phyloP scores from a whole-genome alignment of 1,284 basidiomycete species.

The Porogramme epimiltina region DNA sequence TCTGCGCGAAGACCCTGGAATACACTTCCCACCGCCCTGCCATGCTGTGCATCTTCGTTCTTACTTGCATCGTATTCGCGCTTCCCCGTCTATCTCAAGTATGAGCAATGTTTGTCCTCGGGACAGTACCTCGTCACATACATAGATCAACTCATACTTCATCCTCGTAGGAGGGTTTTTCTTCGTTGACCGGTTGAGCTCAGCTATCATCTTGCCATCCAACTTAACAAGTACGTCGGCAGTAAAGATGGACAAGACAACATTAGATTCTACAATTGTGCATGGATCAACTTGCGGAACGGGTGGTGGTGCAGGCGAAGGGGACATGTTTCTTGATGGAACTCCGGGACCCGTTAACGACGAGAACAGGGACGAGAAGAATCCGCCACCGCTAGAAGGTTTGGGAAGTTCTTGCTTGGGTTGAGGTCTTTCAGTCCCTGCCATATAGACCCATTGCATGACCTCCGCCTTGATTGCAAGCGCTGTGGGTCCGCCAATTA shows the following conservation, averaged over 20 bases:
- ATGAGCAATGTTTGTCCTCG: not conserved
- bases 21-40: slow-evolving; percentile 70
- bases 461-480: slow-evolving; percentile 84
- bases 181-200: slow-evolving; percentile 92
- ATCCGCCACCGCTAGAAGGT: slow-evolving; percentile 45
- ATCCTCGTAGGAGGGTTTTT: slow-evolving; percentile 87
- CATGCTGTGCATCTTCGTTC: slow-evolving; percentile 63
- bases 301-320: slow-evolving; percentile 42
- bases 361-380: slow-evolving; percentile 81
- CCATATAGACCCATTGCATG: slow-evolving; percentile 79
- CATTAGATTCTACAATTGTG: slow-evolving; percentile 60
- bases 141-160: slow-evolving; percentile 87
- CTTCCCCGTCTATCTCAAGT: slow-evolving; percentile 76
- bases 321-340: slow-evolving; percentile 42
- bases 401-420: slow-evolving; percentile 33
- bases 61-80: slow-evolving; percentile 83
- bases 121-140: slow-evolving; percentile 39
- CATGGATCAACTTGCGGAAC: slow-evolving; percentile 53
- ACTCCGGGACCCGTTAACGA: slow-evolving; percentile 52
- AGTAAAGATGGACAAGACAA: slow-evolving; percentile 83
- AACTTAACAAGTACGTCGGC: slow-evolving; percentile 80
- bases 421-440: slow-evolving; percentile 64
- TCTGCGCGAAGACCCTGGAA: slow-evolving; percentile 87
- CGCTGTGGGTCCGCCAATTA: slow-evolving; percentile 40
- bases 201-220: slow-evolving; percentile 71